Evolutionary conservation across 768 basidiomycete species (phyloP), one percentile per base, ranked within the genome.

Genomic region (Lepiota brunneoincarnata): DNA sequence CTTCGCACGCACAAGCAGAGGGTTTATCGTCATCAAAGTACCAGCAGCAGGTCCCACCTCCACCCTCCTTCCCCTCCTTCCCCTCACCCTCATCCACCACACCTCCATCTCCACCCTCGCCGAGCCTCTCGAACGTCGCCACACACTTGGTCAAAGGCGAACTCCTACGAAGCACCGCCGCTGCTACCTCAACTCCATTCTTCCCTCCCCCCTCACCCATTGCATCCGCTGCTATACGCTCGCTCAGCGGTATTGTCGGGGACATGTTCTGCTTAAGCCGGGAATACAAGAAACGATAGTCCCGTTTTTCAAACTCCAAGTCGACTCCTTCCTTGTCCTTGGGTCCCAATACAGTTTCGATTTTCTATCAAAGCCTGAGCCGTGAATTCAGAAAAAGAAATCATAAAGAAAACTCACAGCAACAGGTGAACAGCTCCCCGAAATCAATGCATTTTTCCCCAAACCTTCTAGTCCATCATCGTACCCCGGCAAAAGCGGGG

Each of bases 61-160:
- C 26, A 10, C 23, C 48, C 9, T 12, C 48, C 20, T 12, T 34
- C n/a, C 3, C 20, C 18, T 17, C 17, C n/a, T 12, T 24, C 7
- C 7, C 21, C 3, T 26, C 37, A 26, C 17, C 38, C 39, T 40
- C 23, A 3, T 10, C 23, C n/a, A n/a, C n/a, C n/a, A n/a, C n/a
- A n/a, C n/a, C n/a, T 3, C n/a, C 14, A 11, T 14, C 12, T 26
- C n/a, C 24, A 23, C 3, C 9, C 3, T 39, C 36, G 3, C 36
- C 23, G 10, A 31, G 9, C 11, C 28, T 50, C 23, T 50, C 49
- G n/a, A 26, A 50, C 4, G 37, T 50, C 38, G 49, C 49, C 5
- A 50, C 37, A 15, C 37, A 39, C 24, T 31, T 28, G 18, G 36
- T 24, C 38, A 50, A 50, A 31, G 49, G 49, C 39, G 49, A 50